phyloP scores from a whole-genome alignment of 2,329 filamentous ascomycete genomes.

The Fusarium sp. region DNA sequence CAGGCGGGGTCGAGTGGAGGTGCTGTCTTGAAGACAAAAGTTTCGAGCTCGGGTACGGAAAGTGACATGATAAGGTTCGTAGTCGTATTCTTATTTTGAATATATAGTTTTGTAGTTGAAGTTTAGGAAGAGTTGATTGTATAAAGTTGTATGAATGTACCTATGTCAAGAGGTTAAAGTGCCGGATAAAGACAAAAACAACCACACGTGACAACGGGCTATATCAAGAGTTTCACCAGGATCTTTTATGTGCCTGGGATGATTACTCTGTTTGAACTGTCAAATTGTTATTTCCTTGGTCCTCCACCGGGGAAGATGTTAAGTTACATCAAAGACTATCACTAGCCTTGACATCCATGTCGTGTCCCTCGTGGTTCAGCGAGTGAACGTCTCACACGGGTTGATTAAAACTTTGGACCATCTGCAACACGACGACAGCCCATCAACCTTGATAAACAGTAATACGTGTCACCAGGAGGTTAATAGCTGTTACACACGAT shows the following conservation, averaged over 20 bases:
- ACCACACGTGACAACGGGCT: constrained; percentile 15
- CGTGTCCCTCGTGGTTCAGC: neutral
- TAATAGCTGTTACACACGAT: neutral
- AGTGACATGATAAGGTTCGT: constrained; percentile 20
- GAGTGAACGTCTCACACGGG: neutral
- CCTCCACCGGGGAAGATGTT: neutral
- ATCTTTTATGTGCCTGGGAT: too few relatives aligned
- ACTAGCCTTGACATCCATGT: neutral
- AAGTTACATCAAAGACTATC: neutral
- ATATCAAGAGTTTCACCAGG: neutral
- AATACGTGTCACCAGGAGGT: neutral
- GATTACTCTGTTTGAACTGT: neutral
- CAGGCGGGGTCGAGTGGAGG: constrained; percentile 54
- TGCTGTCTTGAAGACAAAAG: constrained; percentile 44
- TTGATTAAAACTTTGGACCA: neutral
- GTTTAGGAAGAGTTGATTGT: neutral
- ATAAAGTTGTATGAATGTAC: neutral
- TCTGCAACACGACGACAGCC: neutral
- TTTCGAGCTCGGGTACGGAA: constrained; percentile 31
- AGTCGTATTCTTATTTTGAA: neutral
- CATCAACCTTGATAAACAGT: neutral
- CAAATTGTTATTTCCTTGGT: neutral
- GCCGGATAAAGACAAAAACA: constrained; percentile 17
- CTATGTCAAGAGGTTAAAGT: neutral
- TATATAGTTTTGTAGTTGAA: neutral